Conservation (phyloP, 441 rosid species). For the Sinapis alba region DNA sequence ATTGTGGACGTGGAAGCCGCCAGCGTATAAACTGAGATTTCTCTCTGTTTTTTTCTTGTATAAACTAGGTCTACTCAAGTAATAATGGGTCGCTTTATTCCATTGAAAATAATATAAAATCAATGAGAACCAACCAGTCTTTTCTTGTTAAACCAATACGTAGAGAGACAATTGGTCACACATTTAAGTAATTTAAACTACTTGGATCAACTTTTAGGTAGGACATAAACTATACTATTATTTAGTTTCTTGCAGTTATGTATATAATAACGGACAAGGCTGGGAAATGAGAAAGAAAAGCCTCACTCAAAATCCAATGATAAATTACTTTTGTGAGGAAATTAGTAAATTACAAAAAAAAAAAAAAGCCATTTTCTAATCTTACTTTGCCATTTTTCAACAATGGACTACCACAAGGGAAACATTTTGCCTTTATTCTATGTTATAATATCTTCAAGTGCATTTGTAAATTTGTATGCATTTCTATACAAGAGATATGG, state of each 20-base stretch:
- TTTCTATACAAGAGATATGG: slow-evolving; percentile 10
- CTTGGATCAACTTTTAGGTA: slow-evolving; percentile 31
- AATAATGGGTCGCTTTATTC: slow-evolving; percentile 13
- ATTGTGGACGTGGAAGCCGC: slow-evolving; percentile 35
- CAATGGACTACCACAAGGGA: slow-evolving; percentile 19
- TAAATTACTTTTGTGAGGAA: slow-evolving; percentile 17
- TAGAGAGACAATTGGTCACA: background rate
- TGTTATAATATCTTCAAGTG: slow-evolving; percentile 1
- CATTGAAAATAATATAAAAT: slow-evolving; percentile 9
- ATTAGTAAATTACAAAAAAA: slow-evolving; percentile 20
- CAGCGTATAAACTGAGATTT: slow-evolving; percentile 27
- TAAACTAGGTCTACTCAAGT: slow-evolving; percentile 18
- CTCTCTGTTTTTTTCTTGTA: background rate
- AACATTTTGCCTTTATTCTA: background rate
- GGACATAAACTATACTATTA: background rate
- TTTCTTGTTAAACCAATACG: slow-evolving; percentile 33
- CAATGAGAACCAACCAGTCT: slow-evolving; percentile 19
- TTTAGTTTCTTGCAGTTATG: background rate
- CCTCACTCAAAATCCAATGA: slow-evolving; percentile 20
- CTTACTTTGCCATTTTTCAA: slow-evolving; percentile 21
- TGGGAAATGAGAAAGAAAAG: slow-evolving; percentile 18
- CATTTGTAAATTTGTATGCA: background rate
- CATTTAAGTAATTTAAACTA: slow-evolving; percentile 14
- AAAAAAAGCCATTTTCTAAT: slow-evolving; percentile 12
- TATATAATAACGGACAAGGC: slow-evolving; percentile 2